Percentiles rank a stretch among this genome's conserved stretches.
phyloP scores from a whole-genome alignment of 164 flowering plant species.

The Liquidambar formosana region DNA sequence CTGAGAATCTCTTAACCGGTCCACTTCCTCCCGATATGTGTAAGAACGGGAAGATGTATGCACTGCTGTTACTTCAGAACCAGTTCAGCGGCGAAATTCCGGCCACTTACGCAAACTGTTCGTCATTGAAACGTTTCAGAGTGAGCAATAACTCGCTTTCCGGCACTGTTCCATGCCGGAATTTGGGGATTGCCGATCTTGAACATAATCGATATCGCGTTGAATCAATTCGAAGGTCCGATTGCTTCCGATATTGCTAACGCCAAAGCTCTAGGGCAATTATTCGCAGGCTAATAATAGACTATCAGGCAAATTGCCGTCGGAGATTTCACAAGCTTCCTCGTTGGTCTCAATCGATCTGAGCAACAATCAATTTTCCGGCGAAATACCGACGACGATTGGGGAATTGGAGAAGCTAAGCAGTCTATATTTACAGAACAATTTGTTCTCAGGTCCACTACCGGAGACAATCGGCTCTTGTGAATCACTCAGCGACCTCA shows the following conservation, averaged over 20 bases:
- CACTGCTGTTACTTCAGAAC: slow-evolving; percentile 63
- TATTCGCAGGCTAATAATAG: slow-evolving; percentile 39
- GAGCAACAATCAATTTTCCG: slow-evolving; percentile 54
- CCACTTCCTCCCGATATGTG: slow-evolving; percentile 93
- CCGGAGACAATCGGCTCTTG: slow-evolving; percentile 63
- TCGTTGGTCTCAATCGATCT: slow-evolving; percentile 39
- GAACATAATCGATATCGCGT: slow-evolving; percentile 49
- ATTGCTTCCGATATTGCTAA: slow-evolving; percentile 51
- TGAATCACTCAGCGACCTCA: slow-evolving; percentile 43
- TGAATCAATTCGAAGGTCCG: slow-evolving; percentile 63
- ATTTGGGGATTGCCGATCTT: slow-evolving; percentile 76
- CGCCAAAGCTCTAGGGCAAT: slow-evolving; percentile 39
- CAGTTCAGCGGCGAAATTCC: slow-evolving; percentile 76
- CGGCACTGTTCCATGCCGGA: slow-evolving; percentile 65
- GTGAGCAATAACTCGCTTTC: slow-evolving; percentile 70
- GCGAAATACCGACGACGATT: slow-evolving; percentile 49
- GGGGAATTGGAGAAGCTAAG: slow-evolving; percentile 48
- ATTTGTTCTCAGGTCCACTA: slow-evolving; percentile 51
- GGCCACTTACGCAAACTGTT: slow-evolving; percentile 57
- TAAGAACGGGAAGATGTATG: slow-evolving; percentile 62
- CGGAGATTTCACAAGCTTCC: slow-evolving; percentile 52
- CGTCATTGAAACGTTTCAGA: slow-evolving; percentile 55
- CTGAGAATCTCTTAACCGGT: slow-evolving; percentile 72
- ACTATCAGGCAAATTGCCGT: slow-evolving; percentile 62
- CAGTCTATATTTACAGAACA: slow-evolving; percentile 42